Percentiles rank a stretch among this genome's conserved stretches.
phyloP scores from a whole-genome alignment of 257 asterid genomes.

The Solanum sejunctum region DNA sequence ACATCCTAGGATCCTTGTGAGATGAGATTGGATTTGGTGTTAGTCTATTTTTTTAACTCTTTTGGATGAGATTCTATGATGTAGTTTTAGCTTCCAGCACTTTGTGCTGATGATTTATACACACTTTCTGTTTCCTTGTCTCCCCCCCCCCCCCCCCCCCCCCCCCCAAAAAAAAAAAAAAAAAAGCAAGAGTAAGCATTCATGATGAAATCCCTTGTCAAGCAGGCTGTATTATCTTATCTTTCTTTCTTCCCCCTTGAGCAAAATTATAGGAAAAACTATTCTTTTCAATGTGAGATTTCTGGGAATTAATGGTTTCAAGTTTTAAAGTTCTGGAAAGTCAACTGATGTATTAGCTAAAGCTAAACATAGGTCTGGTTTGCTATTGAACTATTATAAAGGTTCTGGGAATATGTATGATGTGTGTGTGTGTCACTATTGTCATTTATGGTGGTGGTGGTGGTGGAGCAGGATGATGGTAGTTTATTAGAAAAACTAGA shows the following conservation, averaged over 20 bases:
- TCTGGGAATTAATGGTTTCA: background rate
- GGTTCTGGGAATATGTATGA: background rate
- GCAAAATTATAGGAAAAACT: background rate
- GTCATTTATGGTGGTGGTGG: background rate
- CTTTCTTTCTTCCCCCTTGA: background rate
- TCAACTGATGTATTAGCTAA: background rate
- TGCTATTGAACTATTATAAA: background rate
- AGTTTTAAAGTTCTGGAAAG: background rate
- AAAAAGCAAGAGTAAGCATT: slow-evolving; percentile 54
- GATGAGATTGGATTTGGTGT: background rate
- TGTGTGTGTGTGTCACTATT: background rate
- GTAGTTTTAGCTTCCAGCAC: background rate
- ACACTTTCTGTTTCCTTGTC: background rate
- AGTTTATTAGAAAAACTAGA: background rate
- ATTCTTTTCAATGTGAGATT: background rate
- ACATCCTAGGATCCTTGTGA: background rate
- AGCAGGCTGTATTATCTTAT: background rate
- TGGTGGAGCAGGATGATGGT: background rate
- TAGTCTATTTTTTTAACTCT: background rate
- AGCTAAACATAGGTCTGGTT: background rate
- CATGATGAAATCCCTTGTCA: background rate
- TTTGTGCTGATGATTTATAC: background rate
- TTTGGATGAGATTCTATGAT: background rate
- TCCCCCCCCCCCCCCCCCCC: no score
- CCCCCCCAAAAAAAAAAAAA: background rate